Conservation (phyloP, 768 basidiomycete genomes). For the Lactarius trivialis region DNA sequence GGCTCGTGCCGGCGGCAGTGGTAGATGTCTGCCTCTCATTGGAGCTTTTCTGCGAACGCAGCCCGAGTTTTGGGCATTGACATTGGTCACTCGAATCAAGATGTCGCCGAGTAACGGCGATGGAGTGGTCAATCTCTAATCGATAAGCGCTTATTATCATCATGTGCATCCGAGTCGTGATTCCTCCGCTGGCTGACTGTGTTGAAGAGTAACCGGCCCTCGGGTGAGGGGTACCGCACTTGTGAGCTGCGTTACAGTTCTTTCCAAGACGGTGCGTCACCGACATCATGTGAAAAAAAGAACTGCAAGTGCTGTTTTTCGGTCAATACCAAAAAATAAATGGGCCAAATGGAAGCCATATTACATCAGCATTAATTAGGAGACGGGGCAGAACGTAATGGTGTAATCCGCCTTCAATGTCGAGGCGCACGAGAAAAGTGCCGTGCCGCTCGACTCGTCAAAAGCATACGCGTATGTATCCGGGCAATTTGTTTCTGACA, state of each 20-base stretch:
- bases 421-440: conserved; percentile 40
- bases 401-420: conserved; percentile 36
- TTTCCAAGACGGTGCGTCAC: neutral
- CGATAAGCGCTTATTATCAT: too few relatives aligned
- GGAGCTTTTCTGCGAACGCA: neutral
- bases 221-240: too few relatives aligned
- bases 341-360: neutral
- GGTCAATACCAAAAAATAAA: neutral
- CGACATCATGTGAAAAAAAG: neutral
- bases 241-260: neutral
- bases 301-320: neutral
- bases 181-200: too few relatives aligned
- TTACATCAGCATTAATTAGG: neutral
- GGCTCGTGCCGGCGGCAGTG: neutral
- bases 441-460: conserved; percentile 38
- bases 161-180: too few relatives aligned
- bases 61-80: conserved; percentile 1
- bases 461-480: conserved; percentile 47
- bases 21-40: neutral
- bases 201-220: too few relatives aligned
- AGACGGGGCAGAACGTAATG: conserved; percentile 39
- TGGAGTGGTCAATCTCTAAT: too few relatives aligned
- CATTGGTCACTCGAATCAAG: too few relatives aligned
- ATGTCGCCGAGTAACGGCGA: too few relatives aligned
- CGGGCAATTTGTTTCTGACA: conserved; percentile 37